Base-by-base conservation (phyloP, 176 grass and related monocot genomes). In the Zizania latifolia region DNA sequence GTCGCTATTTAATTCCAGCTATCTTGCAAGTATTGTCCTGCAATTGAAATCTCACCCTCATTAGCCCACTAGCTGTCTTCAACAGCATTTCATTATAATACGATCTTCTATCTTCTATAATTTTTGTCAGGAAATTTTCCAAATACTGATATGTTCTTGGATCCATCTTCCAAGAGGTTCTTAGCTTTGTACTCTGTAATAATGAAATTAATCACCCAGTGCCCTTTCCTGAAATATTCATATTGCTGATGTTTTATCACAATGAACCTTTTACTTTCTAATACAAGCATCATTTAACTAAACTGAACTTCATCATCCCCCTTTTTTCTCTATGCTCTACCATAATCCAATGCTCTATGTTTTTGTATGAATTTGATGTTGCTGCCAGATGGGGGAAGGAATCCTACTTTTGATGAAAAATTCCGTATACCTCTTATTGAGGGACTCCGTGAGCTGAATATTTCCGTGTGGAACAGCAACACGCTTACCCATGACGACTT, bases 381-480 rank as follows among this genome's bases (percentile, higher is more conserved):
- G 61, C 56, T 59, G 36, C 26, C 77, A 97, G 90, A 97, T 89
- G 94, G 94, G 2, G 91, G 86, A 17, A 93, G 63, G 73, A 89
- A 89, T 41, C 94, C 94, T 2, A 89, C 65, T 65, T 97, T 97
- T 3, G 85, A 91, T 45, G 90, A 92, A 70, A 97, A 93, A 69
- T 93, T 97, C 19, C 81, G 87, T 32, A 89, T 93, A 65, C 90
- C 88, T 16, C 83, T 97, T 27, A 69, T 97, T 71, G 90, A 97
- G 78, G 94, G 90, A 0, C 89, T 97, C 16, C 89, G 88, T 33
- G 94, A 97, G 64, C 27, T 97, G 36, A 85, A 65, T 43, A 23
- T 93, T 8, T 0, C 6, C 0, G 88, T 93, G 22, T 93, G 81
- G 86, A 97, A 97, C 59, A 93, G 94, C 77, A 97, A 93, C 74